Base-by-base conservation (phyloP, 2,329 filamentous ascomycete genomes). In the Cercospora sojina region DNA sequence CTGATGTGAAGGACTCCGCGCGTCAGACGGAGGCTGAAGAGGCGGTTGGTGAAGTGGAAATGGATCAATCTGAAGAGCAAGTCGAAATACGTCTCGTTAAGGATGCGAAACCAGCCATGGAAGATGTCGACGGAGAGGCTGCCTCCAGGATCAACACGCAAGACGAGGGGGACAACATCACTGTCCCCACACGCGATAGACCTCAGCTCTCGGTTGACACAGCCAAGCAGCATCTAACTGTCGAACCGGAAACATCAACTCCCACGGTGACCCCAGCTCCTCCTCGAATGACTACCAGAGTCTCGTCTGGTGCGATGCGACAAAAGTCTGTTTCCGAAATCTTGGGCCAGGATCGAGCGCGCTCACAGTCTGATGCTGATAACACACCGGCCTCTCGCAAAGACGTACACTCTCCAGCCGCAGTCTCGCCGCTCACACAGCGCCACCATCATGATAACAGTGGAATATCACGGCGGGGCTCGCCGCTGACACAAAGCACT, bases 261-360 rank as follows among this genome's bases (percentile, higher is more conserved):
- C 64, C 53, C 41, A 35, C 67, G 25, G 60, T 64, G 32, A 51
- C 64, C 16, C 32, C 67, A n/a, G 69, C 66, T 71, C 84, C 64
- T 10, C 59, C 60, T 35, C 61, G 88, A 31, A 90, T 90, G 80
- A 89, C 88, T 10, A 91, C 89, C 1, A 81, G 89, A 71, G 87
- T 91, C 23, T 87, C 88, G 3, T 91, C 90, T 9, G 90, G 89
- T 49, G 87, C 88, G 2, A 87, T 91, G 71, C 84, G 87, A 67
- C 87, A 90, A 61, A 92, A 91, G 74, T 91, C 89, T 5, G 88
- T 91, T 4, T 89, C 87, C 18, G 90, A 92, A 76, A 90, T 91
- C 49, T 81, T 91, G 5, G 88, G 87, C 61, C 87, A 87, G 66
- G 84, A 83, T 20, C 83, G 86, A 16, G 83, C 83, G 18, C 82